Evolutionary conservation across 331 rosid species (phyloP).

Genomic region (Arachis monticola): DNA sequence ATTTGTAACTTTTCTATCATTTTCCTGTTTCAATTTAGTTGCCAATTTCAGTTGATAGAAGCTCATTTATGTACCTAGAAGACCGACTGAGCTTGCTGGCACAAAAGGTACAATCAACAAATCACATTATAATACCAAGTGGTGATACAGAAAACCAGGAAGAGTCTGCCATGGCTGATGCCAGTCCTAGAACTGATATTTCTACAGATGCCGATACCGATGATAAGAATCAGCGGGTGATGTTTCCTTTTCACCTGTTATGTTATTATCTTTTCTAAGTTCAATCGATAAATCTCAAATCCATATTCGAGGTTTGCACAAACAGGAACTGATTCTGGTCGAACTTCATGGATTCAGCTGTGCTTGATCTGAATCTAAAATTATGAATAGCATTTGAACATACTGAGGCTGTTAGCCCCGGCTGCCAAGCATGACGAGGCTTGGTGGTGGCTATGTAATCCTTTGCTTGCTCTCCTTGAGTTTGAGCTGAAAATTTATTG

Average conservation of each 20-base stretch:
- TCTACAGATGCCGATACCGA: constrained; percentile 92
- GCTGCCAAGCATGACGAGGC: neutral
- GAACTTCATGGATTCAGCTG: constrained; percentile 11
- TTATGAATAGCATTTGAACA: constrained; percentile 1
- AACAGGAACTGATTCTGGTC: neutral
- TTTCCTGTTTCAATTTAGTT: constrained; percentile 35
- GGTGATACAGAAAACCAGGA: constrained; percentile 52
- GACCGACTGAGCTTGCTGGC: constrained; percentile 38
- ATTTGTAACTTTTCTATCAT: neutral
- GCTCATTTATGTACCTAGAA: constrained; percentile 13
- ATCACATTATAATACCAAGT: constrained; percentile 41
- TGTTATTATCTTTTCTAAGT: neutral
- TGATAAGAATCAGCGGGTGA: constrained; percentile 78
- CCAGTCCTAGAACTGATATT: constrained; percentile 93
- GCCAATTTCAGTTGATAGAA: constrained; percentile 39
- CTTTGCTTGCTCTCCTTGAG: too few species aligned
- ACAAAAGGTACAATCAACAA: constrained; percentile 48
- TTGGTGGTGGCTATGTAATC: constrained; percentile 7
- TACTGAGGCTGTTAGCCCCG: neutral
- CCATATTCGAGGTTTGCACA: too few species aligned
- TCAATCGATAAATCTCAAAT: too few species aligned
- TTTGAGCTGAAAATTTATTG: too few species aligned
- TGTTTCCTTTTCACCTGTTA: constrained; percentile 20
- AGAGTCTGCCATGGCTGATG: constrained; percentile 78
- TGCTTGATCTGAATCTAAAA: neutral